Conservation (phyloP, 1,284 basidiomycete genomes). For the Pseudozyma pruni region DNA sequence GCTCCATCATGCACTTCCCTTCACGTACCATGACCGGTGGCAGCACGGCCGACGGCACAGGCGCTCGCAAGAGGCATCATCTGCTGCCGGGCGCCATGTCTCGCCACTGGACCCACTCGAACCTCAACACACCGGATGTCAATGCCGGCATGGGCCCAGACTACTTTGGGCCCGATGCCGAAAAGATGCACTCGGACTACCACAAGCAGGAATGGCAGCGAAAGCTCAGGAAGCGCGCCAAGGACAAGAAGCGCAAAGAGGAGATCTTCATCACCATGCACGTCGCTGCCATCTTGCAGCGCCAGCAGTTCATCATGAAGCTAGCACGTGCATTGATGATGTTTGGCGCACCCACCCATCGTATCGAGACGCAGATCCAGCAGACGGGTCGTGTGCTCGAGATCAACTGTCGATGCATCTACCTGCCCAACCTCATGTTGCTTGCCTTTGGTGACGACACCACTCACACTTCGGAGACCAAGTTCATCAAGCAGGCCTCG, state of each 20-base stretch:
- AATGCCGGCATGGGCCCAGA: conserved; percentile 40
- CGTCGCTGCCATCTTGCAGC: conserved; percentile 83
- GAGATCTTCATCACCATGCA: conserved; percentile 79
- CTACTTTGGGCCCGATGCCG: conserved; percentile 56
- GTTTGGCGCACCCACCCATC: conserved; percentile 91
- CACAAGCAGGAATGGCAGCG: conserved; percentile 63
- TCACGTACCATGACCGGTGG: conserved; percentile 41
- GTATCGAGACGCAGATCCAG: conserved; percentile 86
- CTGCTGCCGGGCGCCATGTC: conserved; percentile 32
- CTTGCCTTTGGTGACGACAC: conserved; percentile 75
- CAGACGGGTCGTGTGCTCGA: conserved; percentile 86
- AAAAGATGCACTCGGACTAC: conserved; percentile 38
- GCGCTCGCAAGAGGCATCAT: conserved; percentile 17
- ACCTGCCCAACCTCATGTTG: conserved; percentile 82
- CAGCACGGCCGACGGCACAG: conserved; percentile 30
- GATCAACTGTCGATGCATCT: conserved; percentile 83
- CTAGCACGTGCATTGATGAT: conserved; percentile 90
- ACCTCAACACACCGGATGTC: conserved; percentile 56
- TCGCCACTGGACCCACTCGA: conserved; percentile 48
- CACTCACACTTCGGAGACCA: conserved; percentile 86
- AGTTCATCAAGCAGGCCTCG: conserved; percentile 70
- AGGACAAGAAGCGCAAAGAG: conserved; percentile 63
- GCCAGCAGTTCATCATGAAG: conserved; percentile 91
- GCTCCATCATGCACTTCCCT: conserved; percentile 49
- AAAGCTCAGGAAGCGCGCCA: conserved; percentile 62